Conservation (phyloP, 352 stramenopile genomes). For the Thalassiosira livingstoniorum region DNA sequence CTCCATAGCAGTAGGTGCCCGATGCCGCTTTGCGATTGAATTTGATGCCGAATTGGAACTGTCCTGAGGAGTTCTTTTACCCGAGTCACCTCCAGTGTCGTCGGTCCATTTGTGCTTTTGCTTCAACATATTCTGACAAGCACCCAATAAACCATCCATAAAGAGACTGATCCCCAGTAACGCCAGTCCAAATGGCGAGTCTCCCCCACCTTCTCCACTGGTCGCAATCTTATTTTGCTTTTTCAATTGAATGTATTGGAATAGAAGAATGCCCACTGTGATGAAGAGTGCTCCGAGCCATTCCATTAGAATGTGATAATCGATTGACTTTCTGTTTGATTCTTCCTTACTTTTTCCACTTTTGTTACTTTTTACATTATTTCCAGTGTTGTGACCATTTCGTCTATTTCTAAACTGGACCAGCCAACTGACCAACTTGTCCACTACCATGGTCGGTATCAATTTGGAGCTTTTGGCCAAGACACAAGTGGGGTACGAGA, state of each 20-base stretch:
- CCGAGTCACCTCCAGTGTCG: constrained; percentile 3
- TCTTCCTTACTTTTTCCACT: constrained; percentile 2
- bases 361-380: background rate
- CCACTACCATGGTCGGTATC: constrained; percentile 82
- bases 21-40: background rate
- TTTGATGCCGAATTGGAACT: background rate
- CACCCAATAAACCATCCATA: constrained; percentile 80
- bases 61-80: constrained; percentile 15
- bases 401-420: background rate
- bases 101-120: constrained; percentile 16
- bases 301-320: constrained; percentile 63
- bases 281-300: constrained; percentile 78
- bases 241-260: constrained; percentile 74
- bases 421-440: too few species aligned
- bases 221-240: constrained; percentile 29
- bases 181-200: constrained; percentile 65
- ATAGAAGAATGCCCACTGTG: constrained; percentile 77
- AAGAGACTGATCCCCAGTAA: constrained; percentile 71
- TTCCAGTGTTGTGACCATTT: background rate
- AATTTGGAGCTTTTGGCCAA: constrained; percentile 84
- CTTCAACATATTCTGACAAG: constrained; percentile 81
- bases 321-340: too few species aligned
- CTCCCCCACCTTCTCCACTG: constrained; percentile 22
- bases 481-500: constrained; percentile 83
- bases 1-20: constrained; percentile 77